Base-by-base conservation (phyloP, 768 basidiomycete genomes). In the Lentinula sp. region DNA sequence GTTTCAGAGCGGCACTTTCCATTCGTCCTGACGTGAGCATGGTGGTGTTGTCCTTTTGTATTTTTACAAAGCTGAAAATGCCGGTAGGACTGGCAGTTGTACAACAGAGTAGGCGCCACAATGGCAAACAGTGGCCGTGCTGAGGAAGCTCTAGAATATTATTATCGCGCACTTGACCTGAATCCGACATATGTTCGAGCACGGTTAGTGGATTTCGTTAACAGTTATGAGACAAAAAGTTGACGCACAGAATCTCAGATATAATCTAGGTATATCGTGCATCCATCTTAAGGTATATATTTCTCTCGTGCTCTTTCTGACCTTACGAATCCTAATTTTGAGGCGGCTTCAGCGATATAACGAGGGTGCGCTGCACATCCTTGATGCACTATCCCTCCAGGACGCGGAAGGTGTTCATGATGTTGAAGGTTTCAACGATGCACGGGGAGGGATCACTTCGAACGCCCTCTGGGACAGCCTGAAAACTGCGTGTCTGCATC, bases 101-200 rank as follows among this genome's bases (percentile, higher is more conserved):
- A 91, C 74, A 98, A 98, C 69, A 85, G 95, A 15, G 90, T 96
- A 45, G 95, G 95, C 13, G 95, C 95, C 15, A 95, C 93, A 5
- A 86, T 95, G 76, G 95, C 95, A 28, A 98, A 97, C 72, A 91
- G 85, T 67, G 87, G 94, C 23, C 78, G 77, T 58, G 81, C 93
- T 12, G 84, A 82, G 39, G 85, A 92, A 57, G 95, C 95, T n/a
- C 77, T 95, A 2, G 78, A 87, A 61, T 96, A 93, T 70, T 98
- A 98, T 73, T 82, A 85, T 68, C 84, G 81, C 36, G 95, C 95
- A 1, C 79, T 97, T 36, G 89, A 92, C 66, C 77, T 95, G 60
- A 92, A 95, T 68, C 93, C 95, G 6, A 80, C 83, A 15, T 98
- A 95, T 68, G 93, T 97, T 62, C 87, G 95, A 59, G 95, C 94